Conservation (phyloP, 805 yeast genomes). For the Candida silvicultrix region DNA sequence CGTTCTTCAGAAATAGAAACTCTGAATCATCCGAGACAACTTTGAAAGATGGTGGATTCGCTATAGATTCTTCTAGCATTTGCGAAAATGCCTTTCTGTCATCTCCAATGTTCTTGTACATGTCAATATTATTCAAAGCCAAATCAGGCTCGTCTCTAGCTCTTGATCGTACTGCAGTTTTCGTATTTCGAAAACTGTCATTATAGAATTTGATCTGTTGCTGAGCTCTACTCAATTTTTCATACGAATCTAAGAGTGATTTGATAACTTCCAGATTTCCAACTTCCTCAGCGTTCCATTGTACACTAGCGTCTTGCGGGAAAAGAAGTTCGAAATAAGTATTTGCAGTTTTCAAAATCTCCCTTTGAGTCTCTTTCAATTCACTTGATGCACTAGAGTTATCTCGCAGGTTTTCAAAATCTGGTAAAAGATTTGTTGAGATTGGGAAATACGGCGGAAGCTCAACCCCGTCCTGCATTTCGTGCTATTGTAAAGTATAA, state of each 20-base stretch:
- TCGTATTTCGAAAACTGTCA: constrained; percentile 10
- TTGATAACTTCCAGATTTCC: constrained; percentile 6
- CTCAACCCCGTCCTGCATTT: neutral
- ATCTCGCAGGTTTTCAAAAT: neutral
- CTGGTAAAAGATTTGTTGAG: neutral
- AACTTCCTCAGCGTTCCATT: neutral
- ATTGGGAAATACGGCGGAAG: constrained; percentile 3
- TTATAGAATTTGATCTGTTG: constrained; percentile 8
- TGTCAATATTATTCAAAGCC: constrained; percentile 6
- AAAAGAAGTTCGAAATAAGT: constrained; percentile 9
- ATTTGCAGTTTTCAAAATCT: constrained; percentile 9
- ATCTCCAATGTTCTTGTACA: constrained; percentile 3
- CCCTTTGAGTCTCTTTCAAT: constrained; percentile 4
- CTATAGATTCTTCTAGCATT: constrained; percentile 3
- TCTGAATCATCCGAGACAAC: constrained; percentile 2
- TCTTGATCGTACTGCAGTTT: constrained; percentile 1
- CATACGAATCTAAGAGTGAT: constrained; percentile 10
- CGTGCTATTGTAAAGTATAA: too few relatives aligned
- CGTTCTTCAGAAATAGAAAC: constrained; percentile 29
- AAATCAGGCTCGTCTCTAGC: constrained; percentile 8
- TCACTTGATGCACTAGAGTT: neutral
- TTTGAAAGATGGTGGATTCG: neutral
- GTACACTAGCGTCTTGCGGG: neutral
- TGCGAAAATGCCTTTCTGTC: constrained; percentile 13
- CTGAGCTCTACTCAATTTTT: constrained; percentile 11